These are phyloP conservation scores for Pseudopediastrum boryanum DNA, from an alignment of 139 green algal species.

Conservation along the genomic window DNA sequence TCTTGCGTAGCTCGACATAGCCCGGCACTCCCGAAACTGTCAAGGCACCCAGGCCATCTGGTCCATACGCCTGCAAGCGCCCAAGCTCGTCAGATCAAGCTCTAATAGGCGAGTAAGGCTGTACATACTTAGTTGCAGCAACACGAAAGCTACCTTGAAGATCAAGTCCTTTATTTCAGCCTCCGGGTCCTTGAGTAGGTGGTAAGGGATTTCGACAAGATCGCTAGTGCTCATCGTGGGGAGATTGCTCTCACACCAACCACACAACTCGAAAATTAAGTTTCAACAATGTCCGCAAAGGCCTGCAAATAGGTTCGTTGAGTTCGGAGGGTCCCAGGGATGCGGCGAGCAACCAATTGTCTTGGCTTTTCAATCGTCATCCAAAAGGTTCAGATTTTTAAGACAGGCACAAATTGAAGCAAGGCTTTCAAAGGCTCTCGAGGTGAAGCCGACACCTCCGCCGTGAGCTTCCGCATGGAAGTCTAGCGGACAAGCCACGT, in stretches of 20 bases:
- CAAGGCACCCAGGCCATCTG: slow-evolving; percentile 63
- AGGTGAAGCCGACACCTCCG: no score
- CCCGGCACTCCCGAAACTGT: slow-evolving; percentile 55
- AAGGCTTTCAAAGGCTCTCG: no score
- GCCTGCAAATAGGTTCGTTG: not conserved
- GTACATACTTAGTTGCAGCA: not conserved
- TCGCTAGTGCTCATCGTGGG: no score
- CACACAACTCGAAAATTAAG: not conserved
- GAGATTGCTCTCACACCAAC: not conserved
- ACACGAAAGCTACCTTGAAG: not conserved
- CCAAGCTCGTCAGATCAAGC: not conserved
- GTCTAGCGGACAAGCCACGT: no score
- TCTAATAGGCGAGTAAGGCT: not conserved
- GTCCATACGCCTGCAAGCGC: slow-evolving; percentile 56
- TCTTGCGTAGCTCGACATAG: slow-evolving; percentile 36
- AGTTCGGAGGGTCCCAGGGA: not conserved
- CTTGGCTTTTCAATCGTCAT: not conserved
- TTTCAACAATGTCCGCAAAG: not conserved
- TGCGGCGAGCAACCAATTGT: not conserved
- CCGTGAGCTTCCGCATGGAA: no score
- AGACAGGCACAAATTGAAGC: no score
- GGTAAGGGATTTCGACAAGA: slow-evolving; percentile 22
- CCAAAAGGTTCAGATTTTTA: no score
- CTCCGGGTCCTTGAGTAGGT: slow-evolving; percentile 10
- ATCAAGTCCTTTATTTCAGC: not conserved